A percentile compares a stretch with the other conserved stretches of the same genome.
These are phyloP conservation scores for Rosa chinensis DNA, from an alignment of 306 rosid genomes.

Conservation along the genomic window DNA sequence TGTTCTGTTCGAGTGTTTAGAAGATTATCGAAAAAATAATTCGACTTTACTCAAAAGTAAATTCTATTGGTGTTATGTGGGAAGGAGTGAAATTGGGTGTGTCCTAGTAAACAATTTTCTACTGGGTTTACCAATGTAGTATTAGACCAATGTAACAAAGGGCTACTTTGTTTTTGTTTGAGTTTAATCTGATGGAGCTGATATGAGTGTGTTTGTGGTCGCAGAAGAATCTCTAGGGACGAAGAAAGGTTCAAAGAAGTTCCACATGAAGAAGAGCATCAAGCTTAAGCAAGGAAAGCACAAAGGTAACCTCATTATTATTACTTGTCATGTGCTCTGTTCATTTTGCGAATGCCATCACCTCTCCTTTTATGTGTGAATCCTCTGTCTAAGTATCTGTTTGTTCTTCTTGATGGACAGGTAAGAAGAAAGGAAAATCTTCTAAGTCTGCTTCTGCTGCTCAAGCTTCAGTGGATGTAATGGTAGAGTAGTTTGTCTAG, in stretches of 20 bases:
- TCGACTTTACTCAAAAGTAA: too few species aligned
- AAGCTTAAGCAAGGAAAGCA: conserved; percentile 56
- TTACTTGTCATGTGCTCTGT: not conserved
- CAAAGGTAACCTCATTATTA: conserved; percentile 39
- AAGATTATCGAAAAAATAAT: not conserved
- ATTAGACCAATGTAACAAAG: not conserved
- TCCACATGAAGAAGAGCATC: conserved; percentile 56
- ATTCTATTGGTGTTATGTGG: not conserved
- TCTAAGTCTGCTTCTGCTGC: conserved; percentile 33
- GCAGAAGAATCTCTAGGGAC: conserved; percentile 36
- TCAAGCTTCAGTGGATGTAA: conserved; percentile 46
- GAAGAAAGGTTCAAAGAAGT: conserved; percentile 26
- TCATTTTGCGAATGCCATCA: not conserved
- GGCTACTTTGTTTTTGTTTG: not conserved
- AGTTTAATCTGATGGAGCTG: not conserved
- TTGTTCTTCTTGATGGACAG: conserved; percentile 32
- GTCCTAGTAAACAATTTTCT: too few species aligned
- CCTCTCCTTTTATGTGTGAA: not conserved
- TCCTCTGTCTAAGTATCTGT: not conserved
- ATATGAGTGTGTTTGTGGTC: not conserved
- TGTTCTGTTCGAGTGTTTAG: not conserved
- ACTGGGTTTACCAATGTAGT: not conserved
- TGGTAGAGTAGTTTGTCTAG: conserved; percentile 46
- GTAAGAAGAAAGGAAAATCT: conserved; percentile 55
- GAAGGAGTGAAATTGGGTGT: not conserved